These are phyloP conservation scores for Apiotrichum siamense DNA, from an alignment of 1,284 basidiomycete species.

Conservation along the genomic window DNA sequence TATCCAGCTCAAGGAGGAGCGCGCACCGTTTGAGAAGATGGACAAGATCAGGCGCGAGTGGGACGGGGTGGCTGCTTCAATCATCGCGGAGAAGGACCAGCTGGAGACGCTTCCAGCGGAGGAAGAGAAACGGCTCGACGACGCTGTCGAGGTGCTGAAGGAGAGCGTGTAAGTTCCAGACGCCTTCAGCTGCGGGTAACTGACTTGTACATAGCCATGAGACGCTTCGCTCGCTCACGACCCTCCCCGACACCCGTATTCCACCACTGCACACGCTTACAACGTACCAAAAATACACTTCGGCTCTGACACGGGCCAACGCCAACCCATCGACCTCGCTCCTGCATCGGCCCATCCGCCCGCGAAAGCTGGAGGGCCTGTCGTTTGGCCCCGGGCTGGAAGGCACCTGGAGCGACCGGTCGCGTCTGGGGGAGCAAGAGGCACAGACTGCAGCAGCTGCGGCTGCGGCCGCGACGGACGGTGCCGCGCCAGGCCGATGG, in stretches of 20 bases:
- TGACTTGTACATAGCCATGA: slow-evolving; percentile 19
- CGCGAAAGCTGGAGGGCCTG: slow-evolving; percentile 6
- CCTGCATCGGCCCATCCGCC: slow-evolving; percentile 21
- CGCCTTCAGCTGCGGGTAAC: background rate
- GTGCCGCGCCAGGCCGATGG: slow-evolving; percentile 31
- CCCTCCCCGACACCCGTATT: slow-evolving; percentile 34
- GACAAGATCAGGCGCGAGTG: slow-evolving; percentile 32
- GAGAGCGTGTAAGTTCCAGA: slow-evolving; percentile 27
- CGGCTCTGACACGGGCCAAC: slow-evolving; percentile 36
- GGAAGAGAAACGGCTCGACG: slow-evolving; percentile 24
- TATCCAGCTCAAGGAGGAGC: slow-evolving; percentile 26
- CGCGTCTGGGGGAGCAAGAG: slow-evolving; percentile 40
- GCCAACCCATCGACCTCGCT: slow-evolving; percentile 36
- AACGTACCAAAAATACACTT: slow-evolving; percentile 34
- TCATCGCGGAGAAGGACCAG: slow-evolving; percentile 22
- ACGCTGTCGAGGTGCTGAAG: slow-evolving; percentile 18
- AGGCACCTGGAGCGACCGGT: slow-evolving; percentile 34
- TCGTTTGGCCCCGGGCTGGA: slow-evolving; percentile 14
- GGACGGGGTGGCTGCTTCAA: slow-evolving; percentile 29
- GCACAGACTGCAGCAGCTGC: slow-evolving; percentile 15
- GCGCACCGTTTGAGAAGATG: slow-evolving; percentile 38
- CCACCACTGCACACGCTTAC: slow-evolving; percentile 31
- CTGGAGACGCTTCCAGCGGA: slow-evolving; percentile 19
- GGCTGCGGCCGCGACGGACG: slow-evolving; percentile 7
- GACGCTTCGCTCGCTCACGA: slow-evolving; percentile 23